Conservation (phyloP, 495 filamentous ascomycete species). For the Trichoderma virens region DNA sequence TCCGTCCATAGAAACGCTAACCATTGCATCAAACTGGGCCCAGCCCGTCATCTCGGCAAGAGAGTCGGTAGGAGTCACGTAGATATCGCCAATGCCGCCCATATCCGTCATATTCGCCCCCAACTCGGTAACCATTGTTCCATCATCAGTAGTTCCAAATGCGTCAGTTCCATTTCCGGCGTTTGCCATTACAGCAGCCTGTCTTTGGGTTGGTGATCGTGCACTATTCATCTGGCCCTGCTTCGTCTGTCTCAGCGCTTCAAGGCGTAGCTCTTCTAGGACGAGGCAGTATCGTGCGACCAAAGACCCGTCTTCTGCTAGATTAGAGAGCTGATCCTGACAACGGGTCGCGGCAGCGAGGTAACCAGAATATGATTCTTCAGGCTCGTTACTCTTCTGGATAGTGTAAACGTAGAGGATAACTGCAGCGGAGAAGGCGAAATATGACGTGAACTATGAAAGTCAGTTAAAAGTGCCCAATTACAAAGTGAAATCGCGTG, state of each 20-base stretch:
- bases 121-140: background rate
- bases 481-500: background rate
- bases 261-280: slow-evolving; percentile 35
- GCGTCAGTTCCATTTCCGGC: background rate
- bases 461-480: background rate
- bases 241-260: slow-evolving; percentile 23
- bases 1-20: slow-evolving; percentile 10
- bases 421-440: slow-evolving; percentile 47
- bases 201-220: background rate
- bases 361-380: slow-evolving; percentile 15
- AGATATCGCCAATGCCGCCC: slow-evolving; percentile 14
- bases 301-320: slow-evolving; percentile 21
- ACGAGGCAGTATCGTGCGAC: slow-evolving; percentile 31
- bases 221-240: background rate
- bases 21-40: slow-evolving; percentile 23
- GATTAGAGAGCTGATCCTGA: slow-evolving; percentile 21
- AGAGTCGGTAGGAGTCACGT: slow-evolving; percentile 15
- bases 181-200: background rate
- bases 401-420: slow-evolving; percentile 48
- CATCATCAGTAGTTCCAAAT: background rate
- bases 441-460: slow-evolving; percentile 47
- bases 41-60: slow-evolving; percentile 23
- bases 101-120: slow-evolving; percentile 2
- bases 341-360: slow-evolving; percentile 23
- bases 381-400: slow-evolving; percentile 27